Percentiles rank a stretch among this genome's conserved stretches.
Evolutionary conservation across 139 green algal species (phyloP).

Genomic region (Chlorella sp.): DNA sequence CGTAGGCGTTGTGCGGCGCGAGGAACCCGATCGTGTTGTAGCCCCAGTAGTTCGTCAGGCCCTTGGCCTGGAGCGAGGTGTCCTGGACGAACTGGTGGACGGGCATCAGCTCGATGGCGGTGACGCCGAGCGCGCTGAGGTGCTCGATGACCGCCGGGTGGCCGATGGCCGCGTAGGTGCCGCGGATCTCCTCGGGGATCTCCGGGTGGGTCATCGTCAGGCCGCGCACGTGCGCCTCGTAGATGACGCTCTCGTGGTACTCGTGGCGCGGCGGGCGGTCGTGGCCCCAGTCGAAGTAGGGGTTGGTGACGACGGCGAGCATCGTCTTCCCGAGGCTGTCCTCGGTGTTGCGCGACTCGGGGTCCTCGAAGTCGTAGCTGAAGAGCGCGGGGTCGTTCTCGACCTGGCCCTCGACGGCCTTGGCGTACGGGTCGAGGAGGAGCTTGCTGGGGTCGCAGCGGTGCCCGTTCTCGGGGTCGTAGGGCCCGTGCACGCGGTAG

Average conservation of each 20-base stretch:
- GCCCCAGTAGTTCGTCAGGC: slow-evolving; percentile 86
- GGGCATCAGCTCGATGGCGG: slow-evolving; percentile 85
- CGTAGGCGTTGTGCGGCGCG: slow-evolving; percentile 74
- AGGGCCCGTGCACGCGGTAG: slow-evolving; percentile 57
- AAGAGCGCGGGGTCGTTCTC: slow-evolving; percentile 16
- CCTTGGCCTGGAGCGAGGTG: slow-evolving; percentile 58
- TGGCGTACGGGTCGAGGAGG: slow-evolving; percentile 85
- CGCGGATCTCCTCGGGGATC: slow-evolving; percentile 41
- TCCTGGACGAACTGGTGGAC: slow-evolving; percentile 91
- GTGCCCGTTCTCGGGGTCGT: slow-evolving; percentile 69
- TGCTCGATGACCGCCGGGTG: slow-evolving; percentile 35
- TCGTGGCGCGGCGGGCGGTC: slow-evolving; percentile 37
- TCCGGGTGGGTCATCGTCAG: slow-evolving; percentile 69
- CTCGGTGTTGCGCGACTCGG: no score
- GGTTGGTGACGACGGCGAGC: no score
- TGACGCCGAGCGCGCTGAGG: slow-evolving; percentile 73
- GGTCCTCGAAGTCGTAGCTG: no score
- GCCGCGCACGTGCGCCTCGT: slow-evolving; percentile 65
- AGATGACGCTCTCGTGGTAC: slow-evolving; percentile 64
- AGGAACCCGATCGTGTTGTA: slow-evolving; percentile 88
- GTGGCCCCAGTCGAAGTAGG: slow-evolving; percentile 87
- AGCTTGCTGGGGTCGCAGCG: slow-evolving; percentile 61
- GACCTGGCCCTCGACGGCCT: slow-evolving; percentile 72
- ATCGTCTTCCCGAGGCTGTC: no score
- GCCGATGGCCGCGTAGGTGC: slow-evolving; percentile 69